A percentile compares a stretch with the other conserved stretches of the same genome.
phyloP scores from a whole-genome alignment of 208 protist genomes.

The Trypanosomatidae sp. region DNA sequence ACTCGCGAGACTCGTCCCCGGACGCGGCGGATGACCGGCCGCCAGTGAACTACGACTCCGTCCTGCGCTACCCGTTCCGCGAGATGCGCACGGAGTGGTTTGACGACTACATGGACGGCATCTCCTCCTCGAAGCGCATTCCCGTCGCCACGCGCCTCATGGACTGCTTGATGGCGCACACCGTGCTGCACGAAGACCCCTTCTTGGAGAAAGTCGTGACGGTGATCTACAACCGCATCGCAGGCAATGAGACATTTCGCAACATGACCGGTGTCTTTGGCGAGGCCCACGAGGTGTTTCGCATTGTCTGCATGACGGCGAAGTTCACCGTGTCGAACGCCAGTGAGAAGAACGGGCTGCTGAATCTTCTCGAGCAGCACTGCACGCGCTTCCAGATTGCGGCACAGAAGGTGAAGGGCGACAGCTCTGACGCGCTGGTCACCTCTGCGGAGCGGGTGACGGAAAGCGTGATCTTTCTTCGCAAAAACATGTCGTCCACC shows the following conservation, averaged over 20 bases:
- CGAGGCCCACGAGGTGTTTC: constrained; percentile 51
- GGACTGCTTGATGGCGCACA: constrained; percentile 72
- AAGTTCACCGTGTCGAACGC: constrained; percentile 55
- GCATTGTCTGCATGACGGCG: constrained; percentile 55
- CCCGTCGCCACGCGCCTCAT: constrained; percentile 48
- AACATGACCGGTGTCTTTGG: constrained; percentile 51
- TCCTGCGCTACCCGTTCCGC: constrained; percentile 69
- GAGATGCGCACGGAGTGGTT: constrained; percentile 68
- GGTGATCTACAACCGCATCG: constrained; percentile 35
- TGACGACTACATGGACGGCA: constrained; percentile 55
- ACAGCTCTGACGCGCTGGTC: constrained; percentile 27
- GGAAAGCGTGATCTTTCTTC: constrained; percentile 35
- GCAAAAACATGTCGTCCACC: constrained; percentile 37
- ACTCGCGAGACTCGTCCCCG: constrained; percentile 21
- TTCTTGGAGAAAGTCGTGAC: constrained; percentile 68
- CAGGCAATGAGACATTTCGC: constrained; percentile 28
- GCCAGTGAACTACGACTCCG: constrained; percentile 44
- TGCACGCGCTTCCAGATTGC: constrained; percentile 45
- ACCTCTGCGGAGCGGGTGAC: constrained; percentile 34
- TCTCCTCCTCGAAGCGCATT: constrained; percentile 38
- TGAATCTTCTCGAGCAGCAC: constrained; percentile 54
- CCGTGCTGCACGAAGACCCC: constrained; percentile 72
- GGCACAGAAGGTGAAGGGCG: constrained; percentile 29
- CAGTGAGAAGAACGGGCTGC: constrained; percentile 32
- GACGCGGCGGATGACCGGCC: constrained; percentile 22